These are phyloP conservation scores for Graphilbum ipis-grandicollis DNA, from an alignment of 2,329 filamentous ascomycete species.

Conservation along the genomic window DNA sequence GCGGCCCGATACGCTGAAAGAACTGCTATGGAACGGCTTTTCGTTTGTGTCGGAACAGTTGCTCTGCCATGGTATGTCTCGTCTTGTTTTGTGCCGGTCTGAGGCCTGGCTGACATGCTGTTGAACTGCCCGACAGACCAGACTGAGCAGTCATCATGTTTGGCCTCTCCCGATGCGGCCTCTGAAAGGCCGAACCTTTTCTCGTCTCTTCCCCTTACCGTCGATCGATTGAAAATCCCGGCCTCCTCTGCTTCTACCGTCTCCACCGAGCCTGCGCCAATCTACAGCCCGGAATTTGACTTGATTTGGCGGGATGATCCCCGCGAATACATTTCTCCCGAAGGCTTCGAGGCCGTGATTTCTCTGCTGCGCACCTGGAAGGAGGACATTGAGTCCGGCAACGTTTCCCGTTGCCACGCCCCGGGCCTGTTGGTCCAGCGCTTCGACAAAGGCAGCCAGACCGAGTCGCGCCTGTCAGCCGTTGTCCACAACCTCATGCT, in stretches of 20 bases:
- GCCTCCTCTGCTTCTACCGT: background rate
- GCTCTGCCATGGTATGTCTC: constrained; percentile 1
- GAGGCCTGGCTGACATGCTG: background rate
- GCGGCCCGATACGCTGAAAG: constrained; percentile 6
- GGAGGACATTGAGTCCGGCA: constrained; percentile 8
- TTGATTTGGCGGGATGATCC: constrained; percentile 11
- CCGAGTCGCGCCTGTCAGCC: constrained; percentile 9
- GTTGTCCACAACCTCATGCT: constrained; percentile 14
- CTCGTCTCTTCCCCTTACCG: constrained; percentile 3
- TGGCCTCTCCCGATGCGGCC: too few relatives aligned
- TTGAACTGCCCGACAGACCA: background rate
- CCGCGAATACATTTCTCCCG: constrained; percentile 10
- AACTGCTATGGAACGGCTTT: constrained; percentile 8
- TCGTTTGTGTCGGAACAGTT: constrained; percentile 8
- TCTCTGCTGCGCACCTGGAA: constrained; percentile 8
- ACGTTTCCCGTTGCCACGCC: constrained; percentile 7
- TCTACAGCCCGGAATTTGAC: constrained; percentile 7
- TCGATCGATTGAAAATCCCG: constrained; percentile 7
- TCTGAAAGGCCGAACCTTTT: too few relatives aligned
- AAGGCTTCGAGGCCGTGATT: constrained; percentile 7
- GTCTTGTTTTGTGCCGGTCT: background rate
- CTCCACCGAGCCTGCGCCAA: background rate
- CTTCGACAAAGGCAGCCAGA: constrained; percentile 1
- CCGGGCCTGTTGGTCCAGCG: constrained; percentile 4
- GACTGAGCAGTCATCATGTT: too few relatives aligned